Percentiles rank a stretch among this genome's conserved stretches.
Conservation (phyloP, 371 early-diverging fungal genomes). For the Umbelopsis sp. region DNA sequence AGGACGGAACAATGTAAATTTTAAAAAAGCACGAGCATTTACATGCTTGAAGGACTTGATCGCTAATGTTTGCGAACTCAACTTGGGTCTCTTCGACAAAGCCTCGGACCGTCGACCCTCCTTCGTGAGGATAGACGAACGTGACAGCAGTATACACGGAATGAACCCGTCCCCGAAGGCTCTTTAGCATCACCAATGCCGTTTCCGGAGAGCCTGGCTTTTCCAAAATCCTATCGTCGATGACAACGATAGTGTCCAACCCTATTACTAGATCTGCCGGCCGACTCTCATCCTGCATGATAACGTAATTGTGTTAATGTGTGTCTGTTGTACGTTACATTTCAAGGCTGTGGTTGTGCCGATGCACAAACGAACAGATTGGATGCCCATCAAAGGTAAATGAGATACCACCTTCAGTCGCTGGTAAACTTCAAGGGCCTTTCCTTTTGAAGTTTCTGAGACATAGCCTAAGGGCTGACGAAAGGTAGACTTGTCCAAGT, state of each 20-base stretch:
- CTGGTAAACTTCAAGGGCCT: slow-evolving; percentile 59
- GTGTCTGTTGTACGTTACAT: not conserved
- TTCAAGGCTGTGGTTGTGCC: too few relatives aligned
- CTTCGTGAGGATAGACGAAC: slow-evolving; percentile 37
- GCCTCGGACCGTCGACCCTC: slow-evolving; percentile 26
- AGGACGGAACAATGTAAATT: not conserved
- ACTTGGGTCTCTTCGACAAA: slow-evolving; percentile 57
- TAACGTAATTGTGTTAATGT: slow-evolving; percentile 27
- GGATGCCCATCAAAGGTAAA: not conserved
- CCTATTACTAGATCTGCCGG: slow-evolving; percentile 73
- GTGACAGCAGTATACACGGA: slow-evolving; percentile 69
- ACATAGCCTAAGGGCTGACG: slow-evolving; percentile 58
- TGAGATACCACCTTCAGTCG: slow-evolving; percentile 35
- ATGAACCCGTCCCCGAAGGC: slow-evolving; percentile 63
- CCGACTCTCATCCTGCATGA: slow-evolving; percentile 37
- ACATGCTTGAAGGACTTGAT: slow-evolving; percentile 25
- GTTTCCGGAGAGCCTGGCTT: slow-evolving; percentile 59
- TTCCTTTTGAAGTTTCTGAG: slow-evolving; percentile 53
- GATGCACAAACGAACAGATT: too few relatives aligned
- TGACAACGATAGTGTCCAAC: slow-evolving; percentile 81
- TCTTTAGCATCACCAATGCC: slow-evolving; percentile 60
- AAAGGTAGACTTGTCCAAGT: slow-evolving; percentile 61
- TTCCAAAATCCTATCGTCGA: slow-evolving; percentile 57
- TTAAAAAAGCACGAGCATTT: slow-evolving; percentile 27
- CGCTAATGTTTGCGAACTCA: slow-evolving; percentile 36